phyloP scores from a whole-genome alignment of 1,284 basidiomycete species.

The Cystobasidium pallidum region DNA sequence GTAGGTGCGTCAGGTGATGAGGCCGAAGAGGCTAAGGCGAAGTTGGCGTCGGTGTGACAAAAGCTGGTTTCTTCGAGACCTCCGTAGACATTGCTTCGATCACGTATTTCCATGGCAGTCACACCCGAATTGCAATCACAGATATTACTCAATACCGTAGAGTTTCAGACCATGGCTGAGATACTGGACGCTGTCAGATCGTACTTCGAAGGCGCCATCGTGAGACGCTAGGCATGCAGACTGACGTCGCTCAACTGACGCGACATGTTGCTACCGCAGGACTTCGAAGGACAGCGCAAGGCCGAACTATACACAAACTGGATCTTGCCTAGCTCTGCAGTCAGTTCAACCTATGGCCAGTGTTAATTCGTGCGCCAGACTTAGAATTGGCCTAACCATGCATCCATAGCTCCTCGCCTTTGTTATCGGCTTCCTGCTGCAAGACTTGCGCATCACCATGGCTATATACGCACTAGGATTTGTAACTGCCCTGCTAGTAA shows the following conservation, averaged over 20 bases:
- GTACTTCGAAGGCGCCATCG: slow-evolving; percentile 47
- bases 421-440: slow-evolving; percentile 45
- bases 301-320: slow-evolving; percentile 42
- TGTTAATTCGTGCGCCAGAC: not conserved
- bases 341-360: not conserved
- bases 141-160: not conserved
- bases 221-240: slow-evolving; percentile 12
- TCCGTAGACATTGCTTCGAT: too few relatives aligned
- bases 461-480: slow-evolving; percentile 41
- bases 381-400: not conserved
- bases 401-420: slow-evolving; percentile 46
- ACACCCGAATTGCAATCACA: too few relatives aligned
- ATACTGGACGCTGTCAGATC: slow-evolving; percentile 25
- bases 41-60: too few relatives aligned
- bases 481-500: slow-evolving; percentile 26
- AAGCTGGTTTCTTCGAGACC: too few relatives aligned
- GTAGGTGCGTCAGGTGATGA: too few relatives aligned
- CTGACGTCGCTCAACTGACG: not conserved
- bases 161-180: slow-evolving; percentile 19
- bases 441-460: slow-evolving; percentile 44
- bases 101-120: not conserved
- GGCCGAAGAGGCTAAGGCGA: too few relatives aligned
- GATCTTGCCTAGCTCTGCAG: slow-evolving; percentile 45
- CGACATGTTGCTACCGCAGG: slow-evolving; percentile 26
- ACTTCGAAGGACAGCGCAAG: slow-evolving; percentile 49